Base-by-base conservation (phyloP, 2,329 filamentous ascomycete genomes). In the Penicillium sp. region DNA sequence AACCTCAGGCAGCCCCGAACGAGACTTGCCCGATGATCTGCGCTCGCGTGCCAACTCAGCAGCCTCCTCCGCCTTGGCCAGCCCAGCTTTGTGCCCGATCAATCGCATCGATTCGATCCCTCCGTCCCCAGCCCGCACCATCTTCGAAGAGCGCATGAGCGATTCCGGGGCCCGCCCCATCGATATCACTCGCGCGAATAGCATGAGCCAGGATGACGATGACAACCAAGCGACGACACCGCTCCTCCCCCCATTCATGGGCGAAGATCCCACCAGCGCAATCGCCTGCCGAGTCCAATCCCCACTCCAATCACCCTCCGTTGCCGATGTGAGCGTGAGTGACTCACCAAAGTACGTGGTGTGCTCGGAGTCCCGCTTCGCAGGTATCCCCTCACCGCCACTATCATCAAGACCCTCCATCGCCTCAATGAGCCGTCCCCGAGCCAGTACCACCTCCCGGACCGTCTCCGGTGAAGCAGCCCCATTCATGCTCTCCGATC, bases 271-370 rank as follows among this genome's bases (percentile, higher is more conserved):
- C n/a, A 73, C 74, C 13, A 73, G 77, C 39, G 67, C 68, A n/a
- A 69, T 78, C 37, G 78, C 84, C 43, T 82, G 86, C 0, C 82
- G 83, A 1, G 80, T 88, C 31, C 84, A 90, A 57, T 96, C 91
- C 8, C 91, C 93, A n/a, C 79, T 96, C 26, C 91, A 96, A 73
- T 96, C 91, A 0, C 92, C 92, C 0, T 89, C 87, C 0, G 84
- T 95, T 19, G 90, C 88, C 10, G 86, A 87, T n/a, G 77, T 82
- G 39, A 74, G 76, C n/a, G 76, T 82, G 37, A 74, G 76, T 35
- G 60, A 75, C 70, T 21, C 71, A 65, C 21, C 79, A 16, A 66
- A 77, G 49, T 75, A 73, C 45, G 71, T 75, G 24, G 79, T 79
- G 16, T 80, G 81, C 16, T 73, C 79, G 14, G 80, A 81, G 50